Base-by-base conservation (phyloP, 202 grass and related monocot genomes). In the Brachypodium distachyon region DNA sequence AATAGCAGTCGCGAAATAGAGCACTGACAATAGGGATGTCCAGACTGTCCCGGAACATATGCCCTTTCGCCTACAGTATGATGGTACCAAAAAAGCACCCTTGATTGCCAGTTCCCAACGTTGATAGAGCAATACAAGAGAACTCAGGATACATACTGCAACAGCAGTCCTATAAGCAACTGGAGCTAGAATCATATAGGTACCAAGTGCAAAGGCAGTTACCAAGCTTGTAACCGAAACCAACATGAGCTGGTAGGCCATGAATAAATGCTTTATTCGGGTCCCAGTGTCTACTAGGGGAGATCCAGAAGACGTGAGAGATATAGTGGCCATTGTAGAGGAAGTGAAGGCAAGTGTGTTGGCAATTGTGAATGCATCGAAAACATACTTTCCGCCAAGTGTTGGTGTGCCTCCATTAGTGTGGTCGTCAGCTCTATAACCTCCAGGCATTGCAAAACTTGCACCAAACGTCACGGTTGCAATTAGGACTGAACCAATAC, bases 91-190 rank as follows among this genome's bases (percentile, higher is more conserved):
- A 47, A 18, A 47, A 47, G 18, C 2, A 47, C 0, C 14, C 16
- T 6, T 47, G 44, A 47, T 13, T 47, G 16, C 44, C 12, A 4
- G 0, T 47, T 47, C 16, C 44, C 44, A 7, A n/a, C n/a, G n/a
- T n/a, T n/a, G n/a, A n/a, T n/a, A n/a, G n/a, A n/a, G n/a, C n/a
- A n/a, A n/a, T n/a, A n/a, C n/a, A n/a, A 47, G 16, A 6, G 7
- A 2, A 47, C 14, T 7, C 1, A 12, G 14, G 44, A 17, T 0
- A 1, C 0, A 0, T 2, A 47, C 13, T 47, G 44, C 44, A 0
- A 0, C 1, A 6, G 44, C 16, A 17, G 14, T 17, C 44, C 14
- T 17, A 17, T 1, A 16, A 47, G 44, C 16, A 47, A 47, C 44
- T 47, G 1, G 44, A 47, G 0, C 4, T 47, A 47, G 18, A 12